Conservation (phyloP, 768 basidiomycete genomes). For the Leccinum subtestaceum region DNA sequence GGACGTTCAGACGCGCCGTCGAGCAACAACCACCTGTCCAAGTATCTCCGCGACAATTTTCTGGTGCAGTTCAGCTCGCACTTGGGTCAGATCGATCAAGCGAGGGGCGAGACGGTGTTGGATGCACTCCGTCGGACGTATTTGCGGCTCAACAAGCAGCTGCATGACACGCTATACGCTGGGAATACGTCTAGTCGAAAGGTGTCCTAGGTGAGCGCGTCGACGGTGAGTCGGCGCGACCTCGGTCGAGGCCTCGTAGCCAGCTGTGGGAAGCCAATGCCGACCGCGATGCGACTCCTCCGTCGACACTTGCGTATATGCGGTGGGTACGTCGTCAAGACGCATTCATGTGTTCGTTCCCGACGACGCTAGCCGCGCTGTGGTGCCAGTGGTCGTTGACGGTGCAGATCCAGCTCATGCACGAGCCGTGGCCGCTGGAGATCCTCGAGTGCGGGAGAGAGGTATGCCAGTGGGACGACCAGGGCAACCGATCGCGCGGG, state of each 20-base stretch:
- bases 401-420: constrained; percentile 79
- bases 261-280: constrained; percentile 98
- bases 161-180: constrained; percentile 64
- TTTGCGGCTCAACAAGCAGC: constrained; percentile 77
- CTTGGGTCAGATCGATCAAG: constrained; percentile 42
- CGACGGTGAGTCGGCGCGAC: constrained; percentile 5
- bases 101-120: constrained; percentile 48
- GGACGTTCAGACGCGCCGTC: constrained; percentile 49
- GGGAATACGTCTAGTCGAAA: constrained; percentile 51
- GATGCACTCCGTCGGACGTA: constrained; percentile 88
- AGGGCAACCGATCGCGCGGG: constrained; percentile 71
- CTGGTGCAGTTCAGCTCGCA: constrained; percentile 57
- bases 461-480: constrained; percentile 49
- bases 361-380: constrained; percentile 80
- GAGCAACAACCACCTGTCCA: constrained; percentile 67
- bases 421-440: constrained; percentile 88
- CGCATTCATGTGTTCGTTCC: constrained; percentile 98
- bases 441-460: constrained; percentile 88
- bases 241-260: constrained; percentile 25
- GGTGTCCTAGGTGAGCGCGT: constrained; percentile 51
- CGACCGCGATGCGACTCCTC: constrained; percentile 84
- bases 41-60: constrained; percentile 84
- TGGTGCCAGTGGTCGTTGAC: constrained; percentile 75
- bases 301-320: constrained; percentile 84
- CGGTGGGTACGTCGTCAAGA: constrained; percentile 99